Evolutionary conservation across 148 eudicot genomes (phyloP).

Genomic region (Camellia lanceoleosa): DNA sequence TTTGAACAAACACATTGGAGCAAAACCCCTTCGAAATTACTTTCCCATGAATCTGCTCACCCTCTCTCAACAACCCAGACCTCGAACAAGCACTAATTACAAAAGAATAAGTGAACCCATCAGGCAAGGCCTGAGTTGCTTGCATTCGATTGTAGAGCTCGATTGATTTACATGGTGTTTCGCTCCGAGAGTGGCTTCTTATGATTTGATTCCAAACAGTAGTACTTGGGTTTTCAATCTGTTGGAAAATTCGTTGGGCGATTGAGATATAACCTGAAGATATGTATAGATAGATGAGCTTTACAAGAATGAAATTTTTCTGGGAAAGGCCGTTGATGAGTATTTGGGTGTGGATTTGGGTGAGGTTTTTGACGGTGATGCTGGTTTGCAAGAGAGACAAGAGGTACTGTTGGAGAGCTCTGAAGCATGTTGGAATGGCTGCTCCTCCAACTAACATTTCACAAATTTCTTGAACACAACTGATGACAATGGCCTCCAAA

Average conservation of each 20-base stretch:
- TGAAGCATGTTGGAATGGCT: constrained; percentile 30
- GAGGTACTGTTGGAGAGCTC: constrained; percentile 47
- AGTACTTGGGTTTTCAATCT: constrained; percentile 41
- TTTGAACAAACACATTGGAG: constrained; percentile 45
- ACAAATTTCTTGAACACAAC: not conserved
- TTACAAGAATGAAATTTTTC: constrained; percentile 39
- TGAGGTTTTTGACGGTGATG: constrained; percentile 25
- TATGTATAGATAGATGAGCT: constrained; percentile 36
- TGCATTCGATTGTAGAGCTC: constrained; percentile 37
- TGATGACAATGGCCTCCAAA: not conserved
- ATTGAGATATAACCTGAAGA: constrained; percentile 24
- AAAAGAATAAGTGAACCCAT: constrained; percentile 54
- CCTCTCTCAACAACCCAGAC: constrained; percentile 40
- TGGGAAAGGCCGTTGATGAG: constrained; percentile 42
- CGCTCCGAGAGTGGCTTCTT: constrained; percentile 31
- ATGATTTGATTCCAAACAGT: constrained; percentile 57
- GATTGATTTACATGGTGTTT: constrained; percentile 26
- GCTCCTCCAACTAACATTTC: constrained; percentile 32
- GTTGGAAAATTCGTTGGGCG: constrained; percentile 37
- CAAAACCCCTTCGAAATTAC: constrained; percentile 48
- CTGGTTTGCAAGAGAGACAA: constrained; percentile 40
- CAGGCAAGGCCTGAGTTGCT: constrained; percentile 25
- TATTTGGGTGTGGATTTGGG: constrained; percentile 59
- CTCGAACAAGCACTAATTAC: constrained; percentile 42
- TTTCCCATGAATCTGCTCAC: constrained; percentile 59